Evolutionary conservation across 2,329 filamentous ascomycete species (phyloP).

Genomic region (Botrytis hyacinthi): DNA sequence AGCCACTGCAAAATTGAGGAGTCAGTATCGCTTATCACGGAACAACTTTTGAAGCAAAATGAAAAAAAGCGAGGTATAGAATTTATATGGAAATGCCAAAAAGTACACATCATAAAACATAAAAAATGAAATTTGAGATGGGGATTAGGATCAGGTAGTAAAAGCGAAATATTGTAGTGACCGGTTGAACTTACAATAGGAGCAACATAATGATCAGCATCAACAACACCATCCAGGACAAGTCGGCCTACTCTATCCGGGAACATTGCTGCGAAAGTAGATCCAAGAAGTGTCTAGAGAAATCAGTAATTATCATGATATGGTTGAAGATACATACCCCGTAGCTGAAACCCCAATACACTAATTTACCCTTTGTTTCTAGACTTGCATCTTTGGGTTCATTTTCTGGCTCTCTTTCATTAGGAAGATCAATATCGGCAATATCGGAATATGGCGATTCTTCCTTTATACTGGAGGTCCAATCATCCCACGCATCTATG

Average conservation of each 20-base stretch:
- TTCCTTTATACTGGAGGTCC: conserved; percentile 23
- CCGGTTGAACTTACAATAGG: conserved; percentile 19
- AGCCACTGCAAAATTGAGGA: conserved; percentile 22
- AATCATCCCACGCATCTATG: conserved; percentile 38
- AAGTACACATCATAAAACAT: too few species aligned
- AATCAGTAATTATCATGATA: conserved; percentile 1
- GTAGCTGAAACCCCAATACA: conserved; percentile 53
- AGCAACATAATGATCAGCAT: conserved; percentile 33
- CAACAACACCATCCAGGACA: conserved; percentile 38
- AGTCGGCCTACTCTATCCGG: conserved; percentile 46
- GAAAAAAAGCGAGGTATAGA: not conserved
- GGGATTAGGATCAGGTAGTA: not conserved
- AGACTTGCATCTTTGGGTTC: not conserved
- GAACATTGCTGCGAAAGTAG: conserved; percentile 47
- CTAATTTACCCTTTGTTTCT: conserved; percentile 33
- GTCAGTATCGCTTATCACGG: not conserved
- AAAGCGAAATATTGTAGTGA: not conserved
- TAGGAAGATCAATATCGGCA: not conserved
- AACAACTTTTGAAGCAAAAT: not conserved
- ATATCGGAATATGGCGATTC: not conserved
- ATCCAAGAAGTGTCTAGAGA: conserved; percentile 40
- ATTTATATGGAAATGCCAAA: not conserved
- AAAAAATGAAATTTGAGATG: not conserved
- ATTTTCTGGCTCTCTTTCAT: not conserved
- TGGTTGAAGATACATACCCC: conserved; percentile 31